Evolutionary conservation across 805 yeast species (phyloP), one percentile per base, ranked within the genome.

Genomic region (Yamadazyma sp.): DNA sequence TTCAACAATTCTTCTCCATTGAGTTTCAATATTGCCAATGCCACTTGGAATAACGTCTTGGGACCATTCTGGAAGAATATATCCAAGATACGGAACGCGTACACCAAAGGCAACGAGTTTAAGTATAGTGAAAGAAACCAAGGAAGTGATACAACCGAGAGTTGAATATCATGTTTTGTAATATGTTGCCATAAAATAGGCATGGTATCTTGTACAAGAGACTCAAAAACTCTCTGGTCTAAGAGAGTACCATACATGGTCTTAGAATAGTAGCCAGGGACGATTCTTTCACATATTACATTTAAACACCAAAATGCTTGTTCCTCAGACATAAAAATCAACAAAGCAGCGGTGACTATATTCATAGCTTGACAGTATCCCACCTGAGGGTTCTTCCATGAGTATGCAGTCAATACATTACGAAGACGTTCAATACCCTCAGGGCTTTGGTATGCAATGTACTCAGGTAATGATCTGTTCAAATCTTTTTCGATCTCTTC

Each of bases 291-390:
- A 64, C 97, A 89, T 3, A 93, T 61, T 12, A 78, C 76, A 38
- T 80, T 77, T 40, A 93, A 70, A 41, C 91, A 78, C 98, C 98
- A 93, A 55, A 88, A 93, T 0, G 96, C 98, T 60, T 93, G 98
- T 48, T 91, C 99, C 59, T 93, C 99, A 6, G 95, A 84, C 84
- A 87, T 89, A 57, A 80, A 84, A 26, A 84, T 84, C 35, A 85
- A 62, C 37, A 85, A 59, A 0, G 87, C 90, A 1, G 95, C 95
- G 2, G 78, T 80, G 6, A 85, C 89, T 35, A 93, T 93, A 57
- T 93, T 93, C 99, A 95, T 93, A 1, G 98, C 99, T 60, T 93
- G 99, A 58, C 99, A 93, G 59, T 93, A 93, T 0, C 99, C 99
- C 17, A 93, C 87, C 28, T 91, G 96, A 0, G 96, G 96, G 57